phyloP scores from a whole-genome alignment of 1,284 basidiomycete species.

The Leucoagaricus sp. region DNA sequence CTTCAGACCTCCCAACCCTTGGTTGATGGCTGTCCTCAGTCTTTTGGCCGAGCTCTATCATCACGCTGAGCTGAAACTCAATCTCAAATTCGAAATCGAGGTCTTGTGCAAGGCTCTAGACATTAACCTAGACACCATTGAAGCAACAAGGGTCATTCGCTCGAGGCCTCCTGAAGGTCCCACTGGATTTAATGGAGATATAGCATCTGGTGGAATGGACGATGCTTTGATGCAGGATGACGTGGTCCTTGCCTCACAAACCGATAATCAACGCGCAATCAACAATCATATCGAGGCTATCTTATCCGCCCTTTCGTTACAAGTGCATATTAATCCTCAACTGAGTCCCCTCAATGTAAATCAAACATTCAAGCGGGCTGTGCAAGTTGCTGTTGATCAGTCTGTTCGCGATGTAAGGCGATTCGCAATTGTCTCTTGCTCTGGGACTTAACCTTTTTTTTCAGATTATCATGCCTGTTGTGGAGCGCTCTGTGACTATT shows the following conservation, averaged over 20 bases:
- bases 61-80: slow-evolving; percentile 94
- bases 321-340: slow-evolving; percentile 80
- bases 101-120: slow-evolving; percentile 92
- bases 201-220: slow-evolving; percentile 70
- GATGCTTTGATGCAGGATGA: slow-evolving; percentile 60
- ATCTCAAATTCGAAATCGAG: slow-evolving; percentile 99
- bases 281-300: slow-evolving; percentile 79
- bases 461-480: slow-evolving; percentile 94
- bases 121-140: slow-evolving; percentile 85
- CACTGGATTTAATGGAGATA: slow-evolving; percentile 72
- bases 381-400: slow-evolving; percentile 90
- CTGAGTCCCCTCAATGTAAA: slow-evolving; percentile 76
- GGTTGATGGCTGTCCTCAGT: slow-evolving; percentile 94
- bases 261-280: slow-evolving; percentile 54
- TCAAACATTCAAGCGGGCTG: slow-evolving; percentile 87
- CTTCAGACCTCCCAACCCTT: slow-evolving; percentile 96
- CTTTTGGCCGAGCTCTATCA: slow-evolving; percentile 96
- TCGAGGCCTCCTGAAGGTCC: slow-evolving; percentile 63
- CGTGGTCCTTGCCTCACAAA: slow-evolving; percentile 55
- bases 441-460: slow-evolving; percentile 9
- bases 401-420: slow-evolving; percentile 92
- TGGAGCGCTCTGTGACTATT: slow-evolving; percentile 99
- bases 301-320: slow-evolving; percentile 70
- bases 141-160: slow-evolving; percentile 83
- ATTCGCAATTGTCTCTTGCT: slow-evolving; percentile 9